Base-by-base conservation (phyloP, 2,329 filamentous ascomycete species). In the Botrytis byssoidea region DNA sequence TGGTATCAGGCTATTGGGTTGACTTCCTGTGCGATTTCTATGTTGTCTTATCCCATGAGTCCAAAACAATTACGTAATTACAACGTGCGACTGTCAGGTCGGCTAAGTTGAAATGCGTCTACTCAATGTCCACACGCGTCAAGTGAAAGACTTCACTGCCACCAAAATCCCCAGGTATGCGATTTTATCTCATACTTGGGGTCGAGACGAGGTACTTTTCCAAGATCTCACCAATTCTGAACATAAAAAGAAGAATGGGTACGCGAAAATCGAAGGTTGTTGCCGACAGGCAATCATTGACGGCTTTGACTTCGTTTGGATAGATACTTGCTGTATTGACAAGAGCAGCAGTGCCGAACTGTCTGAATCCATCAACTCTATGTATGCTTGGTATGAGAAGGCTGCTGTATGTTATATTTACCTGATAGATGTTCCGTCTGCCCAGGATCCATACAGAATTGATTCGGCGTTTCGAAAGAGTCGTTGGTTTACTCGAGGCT, bases 321-420 rank as follows among this genome's bases (percentile, higher is more conserved):
- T 75, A 51, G 74, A 76, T 67, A 75, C 74, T 42, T 75, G 75
- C 29, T 75, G 73, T 67, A 75, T 76, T 44, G 75, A 76, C 51
- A 76, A 76, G 65, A 69, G 57, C 18, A 74, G 70, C 64, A 61
- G 48, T 22, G 64, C 73, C 12, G 75, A 76, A 40, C 42, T 76
- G 8, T 70, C 69, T 22, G 72, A 75, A 63, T 51, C 70, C 14
- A 74, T 76, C 57, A 76, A 74, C 35, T 66, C 57, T 4, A 76
- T 76, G 70, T 76, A 65, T 29, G 25, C 61, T 22, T 77, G 75
- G 75, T 76, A 77, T 60, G 35, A 66, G 35, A 35, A 55, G 1
- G 66, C 75, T 22, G 29, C 32, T 7, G 32, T 44, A 20, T 77
- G 73, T 67, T 77, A 77, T 59, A 70, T 63, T 32, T 76, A 76